Conservation (phyloP, 2,329 filamentous ascomycete genomes). For the Beauveria brongniartii region DNA sequence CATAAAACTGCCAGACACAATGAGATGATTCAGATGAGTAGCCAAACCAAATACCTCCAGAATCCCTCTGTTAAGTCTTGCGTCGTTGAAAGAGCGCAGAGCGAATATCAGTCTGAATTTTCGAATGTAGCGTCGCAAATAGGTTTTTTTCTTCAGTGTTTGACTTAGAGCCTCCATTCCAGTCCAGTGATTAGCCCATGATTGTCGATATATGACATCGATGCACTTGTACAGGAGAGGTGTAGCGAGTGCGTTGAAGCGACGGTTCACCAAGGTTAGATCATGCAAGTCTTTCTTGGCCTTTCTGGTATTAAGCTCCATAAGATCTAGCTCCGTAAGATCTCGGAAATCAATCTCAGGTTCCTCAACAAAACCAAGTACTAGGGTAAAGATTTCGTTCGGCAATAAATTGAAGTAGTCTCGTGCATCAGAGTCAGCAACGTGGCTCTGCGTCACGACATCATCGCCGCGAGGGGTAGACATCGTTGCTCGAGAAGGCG, state of each 20-base stretch:
- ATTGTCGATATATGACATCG: not conserved
- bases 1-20: not conserved
- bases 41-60: not conserved
- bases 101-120: no score
- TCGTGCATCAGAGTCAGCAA: not conserved
- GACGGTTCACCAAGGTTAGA: not conserved
- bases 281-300: not conserved
- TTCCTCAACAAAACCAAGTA: not conserved
- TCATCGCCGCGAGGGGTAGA: not conserved
- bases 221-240: not conserved
- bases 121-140: no score
- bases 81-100: rapidly evolving
- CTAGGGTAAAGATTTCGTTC: not conserved
- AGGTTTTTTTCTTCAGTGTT: no score
- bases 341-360: not conserved
- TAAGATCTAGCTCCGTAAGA: not conserved
- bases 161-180: no score
- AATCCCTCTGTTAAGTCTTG: no score
- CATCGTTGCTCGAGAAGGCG: not conserved
- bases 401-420: not conserved
- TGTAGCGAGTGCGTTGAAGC: not conserved
- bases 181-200: no score
- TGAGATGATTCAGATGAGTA: not conserved
- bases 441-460: not conserved
- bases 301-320: no score